These are phyloP conservation scores for Malus hybrid DNA, from an alignment of 331 rosid genomes.

Conservation along the genomic window DNA sequence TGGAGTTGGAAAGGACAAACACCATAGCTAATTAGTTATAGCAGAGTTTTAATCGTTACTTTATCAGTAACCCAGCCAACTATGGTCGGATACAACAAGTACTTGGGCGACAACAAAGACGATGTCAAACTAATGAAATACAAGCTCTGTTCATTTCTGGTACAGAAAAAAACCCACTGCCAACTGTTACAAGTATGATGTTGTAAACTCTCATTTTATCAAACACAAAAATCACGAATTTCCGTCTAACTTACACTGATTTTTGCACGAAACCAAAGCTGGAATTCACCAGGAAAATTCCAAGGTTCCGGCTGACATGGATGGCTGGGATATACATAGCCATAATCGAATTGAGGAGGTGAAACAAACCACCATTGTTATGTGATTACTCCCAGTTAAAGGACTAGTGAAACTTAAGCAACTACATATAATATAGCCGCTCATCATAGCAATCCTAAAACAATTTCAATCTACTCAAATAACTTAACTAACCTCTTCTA, in stretches of 20 bases:
- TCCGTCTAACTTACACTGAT: neutral
- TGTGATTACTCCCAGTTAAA: neutral
- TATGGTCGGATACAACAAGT: neutral
- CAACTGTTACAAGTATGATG: neutral
- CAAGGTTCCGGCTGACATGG: neutral
- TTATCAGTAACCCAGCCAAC: neutral
- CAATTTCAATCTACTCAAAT: neutral
- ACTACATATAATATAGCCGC: neutral
- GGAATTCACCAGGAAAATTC: neutral
- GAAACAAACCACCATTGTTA: neutral
- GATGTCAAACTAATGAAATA: neutral
- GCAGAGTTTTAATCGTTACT: neutral
- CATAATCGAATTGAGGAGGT: neutral
- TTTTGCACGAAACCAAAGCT: neutral
- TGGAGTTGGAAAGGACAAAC: too few relatives aligned
- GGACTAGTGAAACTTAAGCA: neutral
- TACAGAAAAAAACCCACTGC: neutral
- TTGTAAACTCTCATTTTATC: neutral
- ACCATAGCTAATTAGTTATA: too few relatives aligned
- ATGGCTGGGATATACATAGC: neutral
- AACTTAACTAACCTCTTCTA: neutral
- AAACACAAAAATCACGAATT: neutral
- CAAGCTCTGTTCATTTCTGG: neutral
- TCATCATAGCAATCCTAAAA: neutral
- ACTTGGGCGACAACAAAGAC: neutral